A percentile compares a stretch with the other conserved stretches of the same genome.
These are phyloP conservation scores for Dentipellis fragilis DNA, from an alignment of 768 basidiomycete species.

Conservation along the genomic window DNA sequence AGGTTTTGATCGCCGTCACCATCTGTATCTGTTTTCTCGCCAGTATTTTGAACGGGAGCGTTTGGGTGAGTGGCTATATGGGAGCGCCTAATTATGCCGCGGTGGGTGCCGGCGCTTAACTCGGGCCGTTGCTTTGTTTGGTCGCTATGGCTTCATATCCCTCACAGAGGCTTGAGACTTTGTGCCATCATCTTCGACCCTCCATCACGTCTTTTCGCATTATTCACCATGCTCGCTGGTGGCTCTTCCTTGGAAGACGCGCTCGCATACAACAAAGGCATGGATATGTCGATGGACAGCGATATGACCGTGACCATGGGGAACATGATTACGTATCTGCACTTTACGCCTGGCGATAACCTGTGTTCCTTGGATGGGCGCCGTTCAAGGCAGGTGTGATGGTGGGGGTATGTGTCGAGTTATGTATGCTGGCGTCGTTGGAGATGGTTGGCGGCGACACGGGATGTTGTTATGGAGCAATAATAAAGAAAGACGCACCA, in stretches of 20 bases:
- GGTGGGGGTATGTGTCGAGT: constrained; percentile 64
- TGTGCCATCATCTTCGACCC: neutral
- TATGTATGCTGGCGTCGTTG: constrained; percentile 65
- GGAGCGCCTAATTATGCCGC: neutral
- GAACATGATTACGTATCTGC: constrained; percentile 51
- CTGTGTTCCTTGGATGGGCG: constrained; percentile 54
- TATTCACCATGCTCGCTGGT: neutral
- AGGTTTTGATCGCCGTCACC: neutral
- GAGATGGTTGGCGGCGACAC: constrained; percentile 68
- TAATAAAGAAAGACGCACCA: too few species aligned
- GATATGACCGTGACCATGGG: constrained; percentile 12
- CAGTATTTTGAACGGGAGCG: neutral
- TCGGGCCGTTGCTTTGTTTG: neutral
- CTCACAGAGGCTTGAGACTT: neutral
- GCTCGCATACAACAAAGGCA: constrained; percentile 34
- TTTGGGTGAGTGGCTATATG: neutral
- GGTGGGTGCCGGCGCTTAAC: neutral
- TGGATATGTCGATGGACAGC: constrained; percentile 34
- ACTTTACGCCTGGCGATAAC: constrained; percentile 54
- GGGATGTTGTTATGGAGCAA: constrained; percentile 47
- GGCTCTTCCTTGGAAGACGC: neutral
- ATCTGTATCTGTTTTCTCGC: neutral
- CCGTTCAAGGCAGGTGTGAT: constrained; percentile 54
- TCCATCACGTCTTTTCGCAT: neutral
- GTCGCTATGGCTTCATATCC: neutral